A percentile compares a stretch with the other conserved stretches of the same genome.
These are phyloP conservation scores for Friedmanniomyces endolithicus DNA, from an alignment of 495 filamentous ascomycete species.

Conservation along the genomic window DNA sequence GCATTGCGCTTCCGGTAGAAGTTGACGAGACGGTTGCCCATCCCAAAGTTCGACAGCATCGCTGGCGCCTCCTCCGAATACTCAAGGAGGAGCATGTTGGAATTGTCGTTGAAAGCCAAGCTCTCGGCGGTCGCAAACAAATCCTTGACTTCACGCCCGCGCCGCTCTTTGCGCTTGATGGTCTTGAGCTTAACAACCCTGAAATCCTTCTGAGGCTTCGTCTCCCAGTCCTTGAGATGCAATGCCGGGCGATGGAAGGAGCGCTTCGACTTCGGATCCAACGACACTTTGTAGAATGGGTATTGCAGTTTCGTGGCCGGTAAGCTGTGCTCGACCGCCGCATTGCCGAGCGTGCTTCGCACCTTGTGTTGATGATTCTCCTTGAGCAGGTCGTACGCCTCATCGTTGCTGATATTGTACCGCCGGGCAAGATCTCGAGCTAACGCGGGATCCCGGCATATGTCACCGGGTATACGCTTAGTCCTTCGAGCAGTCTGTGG, in stretches of 20 bases:
- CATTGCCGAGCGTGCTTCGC: conserved; percentile 72
- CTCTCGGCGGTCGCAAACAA: conserved; percentile 64
- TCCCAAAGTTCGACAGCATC: conserved; percentile 88
- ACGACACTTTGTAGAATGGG: conserved; percentile 82
- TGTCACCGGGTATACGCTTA: conserved; percentile 27
- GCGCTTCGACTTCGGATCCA: conserved; percentile 65
- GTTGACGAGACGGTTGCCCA: conserved; percentile 90
- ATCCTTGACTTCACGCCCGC: conserved; percentile 59
- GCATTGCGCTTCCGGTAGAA: conserved; percentile 83
- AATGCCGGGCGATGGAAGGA: conserved; percentile 78
- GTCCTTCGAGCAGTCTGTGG: conserved; percentile 28
- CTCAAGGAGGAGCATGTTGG: conserved; percentile 72
- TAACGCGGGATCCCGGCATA: conserved; percentile 43
- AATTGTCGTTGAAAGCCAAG: conserved; percentile 76
- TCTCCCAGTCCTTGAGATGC: conserved; percentile 38
- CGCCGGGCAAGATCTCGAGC: conserved; percentile 54
- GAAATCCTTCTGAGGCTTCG: conserved; percentile 32
- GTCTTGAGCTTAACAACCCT: conserved; percentile 47
- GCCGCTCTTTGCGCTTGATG: conserved; percentile 69
- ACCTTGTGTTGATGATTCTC: conserved; percentile 94
- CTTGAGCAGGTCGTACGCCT: conserved; percentile 88
- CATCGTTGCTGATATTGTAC: conserved; percentile 94
- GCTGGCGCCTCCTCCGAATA: conserved; percentile 90
- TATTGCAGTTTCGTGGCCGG: conserved; percentile 82
- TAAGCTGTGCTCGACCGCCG: conserved; percentile 80